Evolutionary conservation across 139 green algal species (phyloP).

Genomic region (Marvania coccoides): DNA sequence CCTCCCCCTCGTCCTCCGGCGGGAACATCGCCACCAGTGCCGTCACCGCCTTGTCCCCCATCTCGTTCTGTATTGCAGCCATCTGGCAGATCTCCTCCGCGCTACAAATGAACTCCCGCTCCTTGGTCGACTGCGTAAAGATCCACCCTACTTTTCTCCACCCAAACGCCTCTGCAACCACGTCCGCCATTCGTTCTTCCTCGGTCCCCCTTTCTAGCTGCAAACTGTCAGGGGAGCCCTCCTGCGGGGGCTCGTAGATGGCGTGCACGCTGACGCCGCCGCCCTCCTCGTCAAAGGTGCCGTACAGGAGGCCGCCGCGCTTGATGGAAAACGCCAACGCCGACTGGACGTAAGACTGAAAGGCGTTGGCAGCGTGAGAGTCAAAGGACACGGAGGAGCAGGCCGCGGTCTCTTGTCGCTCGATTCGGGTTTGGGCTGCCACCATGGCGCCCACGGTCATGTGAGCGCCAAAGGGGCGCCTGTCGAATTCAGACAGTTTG

Average conservation of each 20-base stretch:
- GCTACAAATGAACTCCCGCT: constrained; percentile 81
- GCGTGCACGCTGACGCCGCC: constrained; percentile 60
- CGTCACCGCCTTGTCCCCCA: constrained; percentile 69
- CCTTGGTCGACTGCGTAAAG: constrained; percentile 72
- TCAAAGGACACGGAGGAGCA: constrained; percentile 83
- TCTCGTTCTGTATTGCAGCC: constrained; percentile 64
- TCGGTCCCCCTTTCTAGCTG: constrained; percentile 44
- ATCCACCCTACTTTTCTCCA: constrained; percentile 83
- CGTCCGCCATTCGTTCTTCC: constrained; percentile 56
- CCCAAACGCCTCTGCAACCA: constrained; percentile 55
- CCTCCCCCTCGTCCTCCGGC: constrained; percentile 3
- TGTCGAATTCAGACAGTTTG: constrained; percentile 34
- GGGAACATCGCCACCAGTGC: constrained; percentile 74
- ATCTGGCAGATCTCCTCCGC: constrained; percentile 70
- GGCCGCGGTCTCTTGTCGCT: constrained; percentile 85
- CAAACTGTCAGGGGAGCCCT: constrained; percentile 45
- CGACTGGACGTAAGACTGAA: constrained; percentile 76
- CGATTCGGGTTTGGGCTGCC: constrained; percentile 81
- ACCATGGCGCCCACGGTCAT: constrained; percentile 83
- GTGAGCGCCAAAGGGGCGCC: constrained; percentile 45
- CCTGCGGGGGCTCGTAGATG: constrained; percentile 92
- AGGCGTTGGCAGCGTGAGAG: constrained; percentile 78
- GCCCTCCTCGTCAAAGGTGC: constrained; percentile 64
- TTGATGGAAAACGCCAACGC: constrained; percentile 90
- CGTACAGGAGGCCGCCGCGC: constrained; percentile 87